These are phyloP conservation scores for Lanmaoa pseudosensibilis DNA, from an alignment of 768 basidiomycete genomes.

Conservation along the genomic window DNA sequence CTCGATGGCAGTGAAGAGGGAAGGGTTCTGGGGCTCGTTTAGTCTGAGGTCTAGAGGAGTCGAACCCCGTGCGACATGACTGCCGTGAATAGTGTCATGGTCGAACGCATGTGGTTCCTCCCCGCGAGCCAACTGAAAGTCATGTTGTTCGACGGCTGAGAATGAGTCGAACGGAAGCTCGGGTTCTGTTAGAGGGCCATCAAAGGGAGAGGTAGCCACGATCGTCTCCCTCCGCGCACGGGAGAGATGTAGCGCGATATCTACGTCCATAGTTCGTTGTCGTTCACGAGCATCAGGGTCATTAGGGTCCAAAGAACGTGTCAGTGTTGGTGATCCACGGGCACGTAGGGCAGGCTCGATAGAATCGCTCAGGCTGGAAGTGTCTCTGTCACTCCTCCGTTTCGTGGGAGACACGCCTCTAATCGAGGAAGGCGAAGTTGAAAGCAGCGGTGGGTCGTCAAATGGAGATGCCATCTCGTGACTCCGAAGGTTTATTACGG, in stretches of 20 bases:
- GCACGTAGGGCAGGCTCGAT: constrained; percentile 42
- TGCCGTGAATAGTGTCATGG: constrained; percentile 7
- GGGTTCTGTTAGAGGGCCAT: constrained; percentile 30
- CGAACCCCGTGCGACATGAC: constrained; percentile 2
- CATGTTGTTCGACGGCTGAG: constrained; percentile 52
- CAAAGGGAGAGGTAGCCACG: constrained; percentile 38
- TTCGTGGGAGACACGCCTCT: constrained; percentile 40
- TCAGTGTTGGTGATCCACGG: constrained; percentile 62
- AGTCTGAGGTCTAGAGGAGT: constrained; percentile 37
- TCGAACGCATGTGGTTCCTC: constrained; percentile 20
- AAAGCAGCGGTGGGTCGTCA: constrained; percentile 32
- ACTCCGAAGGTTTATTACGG: not conserved
- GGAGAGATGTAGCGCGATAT: constrained; percentile 83
- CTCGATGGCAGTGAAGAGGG: constrained; percentile 38
- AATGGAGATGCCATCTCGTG: constrained; percentile 41
- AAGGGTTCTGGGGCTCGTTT: constrained; percentile 49
- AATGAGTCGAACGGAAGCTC: constrained; percentile 41
- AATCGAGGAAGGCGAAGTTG: constrained; percentile 46
- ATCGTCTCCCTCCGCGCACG: constrained; percentile 67
- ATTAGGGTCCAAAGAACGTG: constrained; percentile 63
- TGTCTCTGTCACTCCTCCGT: constrained; percentile 34
- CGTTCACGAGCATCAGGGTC: constrained; percentile 79
- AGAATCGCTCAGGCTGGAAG: constrained; percentile 41
- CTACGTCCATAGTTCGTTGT: constrained; percentile 91
- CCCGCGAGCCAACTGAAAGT: constrained; percentile 42